phyloP scores from a whole-genome alignment of 1,139 yeast species.

The Candida sojae region DNA sequence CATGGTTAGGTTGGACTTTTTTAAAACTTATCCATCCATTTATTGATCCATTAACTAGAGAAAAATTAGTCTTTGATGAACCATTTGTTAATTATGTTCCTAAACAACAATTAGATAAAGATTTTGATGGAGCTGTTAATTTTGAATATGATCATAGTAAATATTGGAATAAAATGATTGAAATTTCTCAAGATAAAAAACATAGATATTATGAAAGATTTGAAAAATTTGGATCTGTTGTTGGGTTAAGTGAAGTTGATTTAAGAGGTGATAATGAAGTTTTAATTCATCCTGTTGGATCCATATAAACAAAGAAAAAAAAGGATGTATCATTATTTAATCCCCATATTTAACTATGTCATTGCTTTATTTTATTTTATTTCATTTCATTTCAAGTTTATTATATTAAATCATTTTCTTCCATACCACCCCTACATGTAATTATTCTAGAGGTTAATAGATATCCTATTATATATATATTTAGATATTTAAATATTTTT shows the following conservation, averaged over 20 bases:
- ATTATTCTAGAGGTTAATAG: no score
- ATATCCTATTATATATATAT: neutral
- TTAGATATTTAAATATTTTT: neutral
- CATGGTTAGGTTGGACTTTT: slow-evolving; percentile 51
- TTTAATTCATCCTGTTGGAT: slow-evolving; percentile 38
- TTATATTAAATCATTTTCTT: no score
- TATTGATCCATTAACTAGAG: slow-evolving; percentile 51
- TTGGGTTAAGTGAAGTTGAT: slow-evolving; percentile 66
- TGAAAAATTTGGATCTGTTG: slow-evolving; percentile 37
- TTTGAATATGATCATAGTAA: slow-evolving; percentile 45
- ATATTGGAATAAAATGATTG: slow-evolving; percentile 47
- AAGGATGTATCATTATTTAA: no score
- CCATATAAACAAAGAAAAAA: slow-evolving; percentile 5
- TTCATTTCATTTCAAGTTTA: no score
- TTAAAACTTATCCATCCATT: slow-evolving; percentile 50
- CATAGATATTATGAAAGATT: slow-evolving; percentile 38
- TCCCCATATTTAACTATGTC: no score
- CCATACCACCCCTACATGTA: no score
- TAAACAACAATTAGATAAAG: slow-evolving; percentile 46
- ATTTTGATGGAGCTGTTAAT: slow-evolving; percentile 44
- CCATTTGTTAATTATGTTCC: slow-evolving; percentile 46
- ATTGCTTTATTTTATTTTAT: no score
- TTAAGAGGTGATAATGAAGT: slow-evolving; percentile 60
- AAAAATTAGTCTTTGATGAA: slow-evolving; percentile 50
- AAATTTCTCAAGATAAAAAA: slow-evolving; percentile 39